These are phyloP conservation scores for Arachnopeziza araneosa DNA, from an alignment of 2,329 filamentous ascomycete species.

Conservation along the genomic window DNA sequence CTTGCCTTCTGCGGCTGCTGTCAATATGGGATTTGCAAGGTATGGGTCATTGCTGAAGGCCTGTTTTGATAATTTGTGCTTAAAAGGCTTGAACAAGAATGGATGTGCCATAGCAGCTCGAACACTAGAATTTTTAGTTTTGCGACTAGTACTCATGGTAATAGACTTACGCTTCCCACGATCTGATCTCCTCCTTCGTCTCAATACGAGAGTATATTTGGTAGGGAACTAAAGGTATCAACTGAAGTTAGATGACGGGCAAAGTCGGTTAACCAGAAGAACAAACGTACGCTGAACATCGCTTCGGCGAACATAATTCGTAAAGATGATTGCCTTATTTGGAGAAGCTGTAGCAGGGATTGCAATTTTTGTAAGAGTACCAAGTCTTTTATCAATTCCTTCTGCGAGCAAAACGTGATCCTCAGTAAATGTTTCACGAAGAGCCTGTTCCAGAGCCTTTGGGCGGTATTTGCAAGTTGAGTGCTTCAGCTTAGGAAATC, in stretches of 20 bases:
- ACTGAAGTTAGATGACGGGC: not conserved
- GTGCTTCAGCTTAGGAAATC: not conserved
- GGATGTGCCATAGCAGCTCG: not conserved
- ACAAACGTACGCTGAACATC: not conserved
- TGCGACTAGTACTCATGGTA: not conserved
- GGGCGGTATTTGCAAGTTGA: not conserved
- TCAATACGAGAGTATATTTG: not conserved
- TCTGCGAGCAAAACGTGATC: not conserved
- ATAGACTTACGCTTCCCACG: not conserved
- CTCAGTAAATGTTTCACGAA: not conserved
- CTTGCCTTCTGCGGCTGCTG: not conserved
- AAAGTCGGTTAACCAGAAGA: not conserved
- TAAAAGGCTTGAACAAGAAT: not conserved
- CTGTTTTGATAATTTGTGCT: not conserved
- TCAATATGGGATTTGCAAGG: not conserved
- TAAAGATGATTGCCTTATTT: not conserved
- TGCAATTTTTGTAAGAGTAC: not conserved
- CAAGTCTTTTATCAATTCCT: not conserved
- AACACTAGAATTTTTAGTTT: not conserved
- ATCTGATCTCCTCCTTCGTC: not conserved
- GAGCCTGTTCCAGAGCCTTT: not conserved
- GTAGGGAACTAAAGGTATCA: not conserved
- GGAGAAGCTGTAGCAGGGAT: not conserved
- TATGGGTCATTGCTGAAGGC: not conserved
- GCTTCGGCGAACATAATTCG: not conserved